phyloP scores from a whole-genome alignment of 352 stramenopile species.

The Globisporangium parvum region DNA sequence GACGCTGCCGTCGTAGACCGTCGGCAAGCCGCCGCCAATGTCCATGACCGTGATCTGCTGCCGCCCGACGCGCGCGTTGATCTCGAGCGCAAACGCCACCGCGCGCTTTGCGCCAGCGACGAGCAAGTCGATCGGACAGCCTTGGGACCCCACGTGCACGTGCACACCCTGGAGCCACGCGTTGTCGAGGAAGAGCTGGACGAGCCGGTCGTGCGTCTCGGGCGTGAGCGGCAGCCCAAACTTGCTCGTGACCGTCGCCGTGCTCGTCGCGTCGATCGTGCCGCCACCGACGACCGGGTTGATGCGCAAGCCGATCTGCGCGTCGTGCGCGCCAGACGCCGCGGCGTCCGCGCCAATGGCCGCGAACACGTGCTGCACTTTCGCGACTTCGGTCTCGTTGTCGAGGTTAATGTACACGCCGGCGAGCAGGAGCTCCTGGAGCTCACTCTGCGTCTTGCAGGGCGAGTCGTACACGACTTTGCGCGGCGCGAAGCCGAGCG shows the following conservation, averaged over 20 bases:
- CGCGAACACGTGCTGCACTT: slow-evolving; percentile 55
- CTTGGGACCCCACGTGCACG: slow-evolving; percentile 86
- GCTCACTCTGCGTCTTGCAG: slow-evolving; percentile 85
- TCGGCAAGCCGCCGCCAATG: slow-evolving; percentile 90
- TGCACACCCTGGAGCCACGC: slow-evolving; percentile 86
- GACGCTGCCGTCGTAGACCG: slow-evolving; percentile 75
- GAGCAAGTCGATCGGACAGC: slow-evolving; percentile 81
- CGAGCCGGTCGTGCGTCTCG: slow-evolving; percentile 40
- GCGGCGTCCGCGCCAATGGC: slow-evolving; percentile 23
- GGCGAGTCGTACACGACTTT: slow-evolving; percentile 90
- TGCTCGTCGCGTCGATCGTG: slow-evolving; percentile 82
- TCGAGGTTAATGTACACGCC: slow-evolving; percentile 91
- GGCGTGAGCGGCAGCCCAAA: slow-evolving; percentile 82
- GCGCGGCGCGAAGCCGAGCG: slow-evolving; percentile 59
- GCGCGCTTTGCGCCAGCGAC: slow-evolving; percentile 68
- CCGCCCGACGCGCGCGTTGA: slow-evolving; percentile 54
- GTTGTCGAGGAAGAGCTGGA: slow-evolving; percentile 59
- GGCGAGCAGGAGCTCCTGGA: slow-evolving; percentile 66
- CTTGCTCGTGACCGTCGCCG: slow-evolving; percentile 87
- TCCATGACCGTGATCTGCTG: slow-evolving; percentile 79
- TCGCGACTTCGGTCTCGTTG: slow-evolving; percentile 87
- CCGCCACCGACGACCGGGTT: slow-evolving; percentile 89
- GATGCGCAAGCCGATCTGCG: slow-evolving; percentile 85
- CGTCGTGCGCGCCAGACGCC: slow-evolving; percentile 21
- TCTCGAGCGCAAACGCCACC: slow-evolving; percentile 66